Percentiles rank a stretch among this genome's conserved stretches.
These are phyloP conservation scores for Grigorovia yakushimaensis DNA, from an alignment of 805 yeast genomes.

Conservation along the genomic window DNA sequence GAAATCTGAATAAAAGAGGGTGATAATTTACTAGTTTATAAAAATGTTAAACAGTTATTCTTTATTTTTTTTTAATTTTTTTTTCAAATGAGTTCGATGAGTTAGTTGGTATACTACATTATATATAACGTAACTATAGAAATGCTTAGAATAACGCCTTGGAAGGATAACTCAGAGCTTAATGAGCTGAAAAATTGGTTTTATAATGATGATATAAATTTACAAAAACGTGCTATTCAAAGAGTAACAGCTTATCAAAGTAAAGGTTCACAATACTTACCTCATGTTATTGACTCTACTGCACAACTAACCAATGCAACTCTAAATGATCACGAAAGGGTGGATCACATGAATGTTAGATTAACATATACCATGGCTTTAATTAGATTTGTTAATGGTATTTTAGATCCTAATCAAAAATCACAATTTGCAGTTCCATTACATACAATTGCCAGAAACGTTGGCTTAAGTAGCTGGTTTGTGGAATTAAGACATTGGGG, in stretches of 20 bases:
- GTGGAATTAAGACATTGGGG: slow-evolving; percentile 87
- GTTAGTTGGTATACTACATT: neutral
- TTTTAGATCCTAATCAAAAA: slow-evolving; percentile 79
- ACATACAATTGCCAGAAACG: slow-evolving; percentile 56
- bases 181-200: slow-evolving; percentile 41
- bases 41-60: too few relatives aligned
- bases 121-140: neutral
- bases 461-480: slow-evolving; percentile 66
- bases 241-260: slow-evolving; percentile 45
- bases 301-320: slow-evolving; percentile 44
- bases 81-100: neutral
- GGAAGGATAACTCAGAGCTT: slow-evolving; percentile 36
- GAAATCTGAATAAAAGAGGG: neutral
- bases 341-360: slow-evolving; percentile 31
- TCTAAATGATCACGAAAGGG: slow-evolving; percentile 32
- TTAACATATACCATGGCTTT: slow-evolving; percentile 63
- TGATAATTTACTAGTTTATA: too few relatives aligned
- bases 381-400: slow-evolving; percentile 82
- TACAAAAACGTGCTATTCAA: slow-evolving; percentile 38
- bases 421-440: slow-evolving; percentile 71
- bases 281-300: slow-evolving; percentile 66
- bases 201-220: slow-evolving; percentile 29
- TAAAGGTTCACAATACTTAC: slow-evolving; percentile 46
- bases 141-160: slow-evolving; percentile 29
- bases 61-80: neutral